Conservation (phyloP, 371 early-diverging fungal species). For the Mortierella sp. region DNA sequence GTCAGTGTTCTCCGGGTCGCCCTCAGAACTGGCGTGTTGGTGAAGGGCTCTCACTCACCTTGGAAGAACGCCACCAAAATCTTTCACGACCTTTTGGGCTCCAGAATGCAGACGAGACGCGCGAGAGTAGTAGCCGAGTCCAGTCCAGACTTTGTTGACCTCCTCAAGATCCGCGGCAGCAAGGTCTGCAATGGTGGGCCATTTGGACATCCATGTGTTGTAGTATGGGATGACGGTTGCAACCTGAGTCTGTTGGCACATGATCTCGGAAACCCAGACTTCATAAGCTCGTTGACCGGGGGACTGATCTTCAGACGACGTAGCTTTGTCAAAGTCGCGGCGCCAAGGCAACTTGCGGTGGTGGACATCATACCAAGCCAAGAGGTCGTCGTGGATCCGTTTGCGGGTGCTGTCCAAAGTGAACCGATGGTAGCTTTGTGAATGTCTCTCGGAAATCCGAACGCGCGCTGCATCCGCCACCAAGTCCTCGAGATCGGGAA, state of each 20-base stretch:
- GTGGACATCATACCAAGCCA: conserved; percentile 74
- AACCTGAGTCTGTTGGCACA: conserved; percentile 88
- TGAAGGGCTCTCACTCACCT: conserved; percentile 13
- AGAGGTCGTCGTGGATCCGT: conserved; percentile 58
- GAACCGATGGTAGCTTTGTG: conserved; percentile 32
- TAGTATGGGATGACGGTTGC: conserved; percentile 81
- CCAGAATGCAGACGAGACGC: conserved; percentile 78
- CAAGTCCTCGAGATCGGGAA: conserved; percentile 47
- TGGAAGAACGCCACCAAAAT: conserved; percentile 70
- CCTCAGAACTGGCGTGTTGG: not conserved
- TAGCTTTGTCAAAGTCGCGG: conserved; percentile 40
- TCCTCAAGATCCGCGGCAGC: conserved; percentile 77
- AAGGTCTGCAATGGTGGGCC: conserved; percentile 78
- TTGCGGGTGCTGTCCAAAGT: conserved; percentile 27
- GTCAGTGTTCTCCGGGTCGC: not conserved
- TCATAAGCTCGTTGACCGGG: conserved; percentile 75
- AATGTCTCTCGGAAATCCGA: conserved; percentile 22
- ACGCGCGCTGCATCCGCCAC: conserved; percentile 29
- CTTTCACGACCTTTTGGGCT: conserved; percentile 70
- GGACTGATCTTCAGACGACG: conserved; percentile 1
- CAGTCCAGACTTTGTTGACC: conserved; percentile 81
- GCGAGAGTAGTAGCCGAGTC: conserved; percentile 86
- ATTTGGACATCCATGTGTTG: conserved; percentile 78
- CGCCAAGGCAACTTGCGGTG: conserved; percentile 82
- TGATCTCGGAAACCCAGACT: conserved; percentile 88